Percentiles rank a stretch among this genome's conserved stretches.
Conservation (phyloP, 1,284 basidiomycete species). For the Caloboletus inedulis region DNA sequence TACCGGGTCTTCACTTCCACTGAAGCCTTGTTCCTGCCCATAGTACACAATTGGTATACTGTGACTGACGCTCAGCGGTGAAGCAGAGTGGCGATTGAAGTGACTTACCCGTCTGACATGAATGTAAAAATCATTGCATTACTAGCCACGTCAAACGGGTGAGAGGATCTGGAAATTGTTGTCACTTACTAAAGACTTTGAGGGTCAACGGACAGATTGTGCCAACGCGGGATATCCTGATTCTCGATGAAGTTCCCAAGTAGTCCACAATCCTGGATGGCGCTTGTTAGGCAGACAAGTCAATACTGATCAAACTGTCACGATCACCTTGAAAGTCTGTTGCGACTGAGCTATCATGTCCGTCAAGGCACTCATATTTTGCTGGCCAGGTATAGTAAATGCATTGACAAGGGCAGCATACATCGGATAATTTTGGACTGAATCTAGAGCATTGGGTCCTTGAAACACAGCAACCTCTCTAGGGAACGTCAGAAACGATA, state of each 20-base stretch:
- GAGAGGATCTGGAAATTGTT: background rate
- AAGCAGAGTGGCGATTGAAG: conserved; percentile 9
- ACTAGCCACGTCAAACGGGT: conserved; percentile 31
- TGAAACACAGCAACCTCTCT: conserved; percentile 38
- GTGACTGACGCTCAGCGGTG: conserved; percentile 28
- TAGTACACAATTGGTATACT: conserved; percentile 79
- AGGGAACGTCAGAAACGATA: conserved; percentile 10
- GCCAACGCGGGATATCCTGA: conserved; percentile 77
- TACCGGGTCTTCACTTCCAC: conserved; percentile 60
- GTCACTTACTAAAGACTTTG: conserved; percentile 55
- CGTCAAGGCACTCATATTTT: conserved; percentile 60
- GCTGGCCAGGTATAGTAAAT: conserved; percentile 59
- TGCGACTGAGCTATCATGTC: conserved; percentile 52
- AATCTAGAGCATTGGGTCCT: conserved; percentile 55
- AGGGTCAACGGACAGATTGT: conserved; percentile 58
- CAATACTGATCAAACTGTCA: conserved; percentile 42
- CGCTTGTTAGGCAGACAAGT: conserved; percentile 44
- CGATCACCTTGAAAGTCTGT: conserved; percentile 52
- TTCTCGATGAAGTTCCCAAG: conserved; percentile 85
- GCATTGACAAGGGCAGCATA: conserved; percentile 62
- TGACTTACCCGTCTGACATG: conserved; percentile 53
- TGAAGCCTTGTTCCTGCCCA: conserved; percentile 71
- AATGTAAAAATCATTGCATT: conserved; percentile 69
- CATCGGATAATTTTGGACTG: conserved; percentile 70
- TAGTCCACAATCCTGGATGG: conserved; percentile 49